These are phyloP conservation scores for Penicillium sp. DNA, from an alignment of 2,329 filamentous ascomycete genomes.

Conservation along the genomic window DNA sequence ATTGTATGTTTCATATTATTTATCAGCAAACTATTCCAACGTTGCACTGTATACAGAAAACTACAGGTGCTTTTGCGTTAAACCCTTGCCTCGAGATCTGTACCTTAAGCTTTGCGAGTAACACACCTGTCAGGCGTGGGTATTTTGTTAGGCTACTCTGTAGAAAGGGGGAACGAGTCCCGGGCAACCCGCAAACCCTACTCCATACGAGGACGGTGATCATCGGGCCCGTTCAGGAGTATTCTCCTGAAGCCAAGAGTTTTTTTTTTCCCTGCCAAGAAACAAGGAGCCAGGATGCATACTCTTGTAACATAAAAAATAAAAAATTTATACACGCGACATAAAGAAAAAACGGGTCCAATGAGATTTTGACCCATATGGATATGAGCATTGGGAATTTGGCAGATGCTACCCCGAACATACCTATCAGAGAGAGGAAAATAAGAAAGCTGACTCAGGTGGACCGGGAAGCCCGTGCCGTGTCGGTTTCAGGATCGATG, in stretches of 20 bases:
- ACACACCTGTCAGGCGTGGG: not conserved
- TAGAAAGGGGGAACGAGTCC: not conserved
- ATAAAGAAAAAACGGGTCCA: not conserved
- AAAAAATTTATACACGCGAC: not conserved
- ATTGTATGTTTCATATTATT: not conserved
- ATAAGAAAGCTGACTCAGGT: slow-evolving; percentile 15
- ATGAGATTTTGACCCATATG: not conserved
- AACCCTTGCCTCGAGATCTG: not conserved
- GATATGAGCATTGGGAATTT: not conserved
- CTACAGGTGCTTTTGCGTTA: not conserved
- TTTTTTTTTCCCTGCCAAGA: not conserved
- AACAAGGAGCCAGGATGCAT: not conserved
- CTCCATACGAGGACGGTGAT: slow-evolving; percentile 2
- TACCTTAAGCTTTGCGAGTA: not conserved
- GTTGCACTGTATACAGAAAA: not conserved
- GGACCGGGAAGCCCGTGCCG: slow-evolving; percentile 25
- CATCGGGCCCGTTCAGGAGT: slow-evolving; percentile 8
- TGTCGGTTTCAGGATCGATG: slow-evolving; percentile 31
- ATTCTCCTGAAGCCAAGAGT: slow-evolving; percentile 6
- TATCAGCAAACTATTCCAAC: not conserved
- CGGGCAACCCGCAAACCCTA: not conserved
- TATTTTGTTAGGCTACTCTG: not conserved
- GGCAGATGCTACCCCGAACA: not conserved
- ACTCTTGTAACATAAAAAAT: not conserved
- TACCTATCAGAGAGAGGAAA: not conserved